Evolutionary conservation across 2,329 filamentous ascomycete genomes (phyloP), one percentile per base, ranked within the genome.

Genomic region (Emergomyces orientalis): DNA sequence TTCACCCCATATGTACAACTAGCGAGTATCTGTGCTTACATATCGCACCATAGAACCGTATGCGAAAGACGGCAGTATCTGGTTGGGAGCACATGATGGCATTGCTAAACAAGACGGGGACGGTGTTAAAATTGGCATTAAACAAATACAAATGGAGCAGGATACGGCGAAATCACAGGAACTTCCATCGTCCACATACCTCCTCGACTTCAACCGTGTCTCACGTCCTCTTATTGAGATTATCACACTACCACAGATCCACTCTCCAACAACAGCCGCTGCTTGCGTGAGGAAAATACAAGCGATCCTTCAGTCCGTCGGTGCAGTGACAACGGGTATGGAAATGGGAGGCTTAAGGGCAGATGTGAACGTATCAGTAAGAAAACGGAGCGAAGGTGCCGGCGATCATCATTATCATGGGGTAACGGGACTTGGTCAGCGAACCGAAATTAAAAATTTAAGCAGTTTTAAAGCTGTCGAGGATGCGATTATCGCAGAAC

Each of bases 401-500:
- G 72, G 71, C 2, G 68, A 69, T 6, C 75, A 80, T 60, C 77
- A 80, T 49, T 87, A 88, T 69, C 76, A 79, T 57, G 84, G 84
- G 1, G 79, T 87, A 39, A 76, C 74, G 17, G 84, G 83, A 0
- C 81, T 97, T 0, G 94, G 94, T 1, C 91, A 91, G 68, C 84
- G 93, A 61, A 97, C 92, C 0, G 94, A 99, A 76, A 97, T 99
- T 78, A 99, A 99, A 77, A 99, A 99, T 71, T 72, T 99, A 67
- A 93, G 89, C 74, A 96, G 90, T 61, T 91, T 97, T 79, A 96
- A 95, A 73, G 91, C 92, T 0, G 88, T 99, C 1, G 92, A 97
- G 74, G 92, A 97, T 69, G 93, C 94, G 49, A 91, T 99, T 65
- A 87, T 93, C 61, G 90, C 92, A 0, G 94, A 99, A 76, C 84